Conservation (phyloP, 106 monocot species). For the Apostasia ramifera region DNA sequence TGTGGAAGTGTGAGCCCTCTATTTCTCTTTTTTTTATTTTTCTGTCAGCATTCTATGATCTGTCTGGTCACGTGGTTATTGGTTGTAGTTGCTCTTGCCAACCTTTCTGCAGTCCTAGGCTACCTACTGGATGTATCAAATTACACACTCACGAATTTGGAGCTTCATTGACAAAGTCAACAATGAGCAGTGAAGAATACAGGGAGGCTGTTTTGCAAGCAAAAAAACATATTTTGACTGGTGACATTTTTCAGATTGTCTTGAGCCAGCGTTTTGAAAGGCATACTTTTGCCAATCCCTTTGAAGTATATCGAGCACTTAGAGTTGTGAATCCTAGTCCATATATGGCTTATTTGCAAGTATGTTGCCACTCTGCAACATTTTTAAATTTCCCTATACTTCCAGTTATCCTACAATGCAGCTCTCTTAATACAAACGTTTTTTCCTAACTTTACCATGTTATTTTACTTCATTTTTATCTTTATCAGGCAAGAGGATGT, state of each 20-base stretch:
- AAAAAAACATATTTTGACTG: conserved; percentile 87
- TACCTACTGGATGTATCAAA: conserved; percentile 62
- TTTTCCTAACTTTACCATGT: not conserved
- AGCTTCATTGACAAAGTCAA: conserved; percentile 40
- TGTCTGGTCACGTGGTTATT: not conserved
- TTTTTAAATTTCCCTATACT: not conserved
- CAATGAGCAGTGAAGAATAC: conserved; percentile 74
- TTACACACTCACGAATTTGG: conserved; percentile 57
- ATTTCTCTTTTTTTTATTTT: not conserved
- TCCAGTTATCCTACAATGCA: not conserved
- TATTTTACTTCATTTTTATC: conserved; percentile 2
- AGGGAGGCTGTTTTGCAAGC: conserved; percentile 72
- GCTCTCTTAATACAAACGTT: not conserved
- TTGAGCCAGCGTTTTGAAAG: conserved; percentile 97
- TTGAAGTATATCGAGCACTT: conserved; percentile 92
- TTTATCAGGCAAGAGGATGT: conserved; percentile 77
- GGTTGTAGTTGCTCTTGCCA: not conserved
- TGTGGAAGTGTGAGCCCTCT: conserved; percentile 34
- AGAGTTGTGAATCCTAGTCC: conserved; percentile 95
- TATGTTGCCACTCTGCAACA: conserved; percentile 8
- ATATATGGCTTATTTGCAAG: conserved; percentile 91
- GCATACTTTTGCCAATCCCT: conserved; percentile 80
- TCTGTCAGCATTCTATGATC: not conserved
- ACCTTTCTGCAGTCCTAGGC: conserved; percentile 24
- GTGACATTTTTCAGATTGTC: conserved; percentile 95